Evolutionary conservation across 202 grass and related monocot genomes (phyloP).

Genomic region (Tripidium arundinaceum): DNA sequence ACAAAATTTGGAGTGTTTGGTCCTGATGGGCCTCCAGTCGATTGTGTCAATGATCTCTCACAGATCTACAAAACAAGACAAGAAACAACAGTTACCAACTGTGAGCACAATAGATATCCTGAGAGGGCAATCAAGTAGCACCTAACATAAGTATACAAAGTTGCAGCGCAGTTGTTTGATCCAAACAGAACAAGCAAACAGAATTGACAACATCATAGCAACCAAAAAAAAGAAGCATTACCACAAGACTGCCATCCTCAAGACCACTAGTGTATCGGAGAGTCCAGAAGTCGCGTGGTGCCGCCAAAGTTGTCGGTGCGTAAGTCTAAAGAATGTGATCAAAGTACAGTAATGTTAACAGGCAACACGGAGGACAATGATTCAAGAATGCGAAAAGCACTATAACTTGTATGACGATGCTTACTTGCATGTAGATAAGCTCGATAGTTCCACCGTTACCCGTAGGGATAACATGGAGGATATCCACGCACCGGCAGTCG

Average conservation of each 20-base stretch:
- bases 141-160: no score
- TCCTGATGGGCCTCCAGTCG: conserved; percentile 78
- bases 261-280: conserved; percentile 89
- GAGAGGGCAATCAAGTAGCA: no score
- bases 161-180: no score
- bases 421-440: conserved; percentile 98
- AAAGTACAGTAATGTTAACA: conserved; percentile 16
- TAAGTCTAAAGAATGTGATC: conserved; percentile 75
- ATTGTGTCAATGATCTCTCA: conserved; percentile 87
- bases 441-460: conserved; percentile 94
- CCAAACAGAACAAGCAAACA: no score
- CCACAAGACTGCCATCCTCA: conserved; percentile 99
- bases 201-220: conserved; percentile 15
- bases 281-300: conserved; percentile 86
- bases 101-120: not conserved
- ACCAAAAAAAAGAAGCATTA: conserved; percentile 48
- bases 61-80: conserved; percentile 67
- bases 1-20: conserved; percentile 69
- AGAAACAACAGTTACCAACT: not conserved
- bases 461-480: conserved; percentile 71
- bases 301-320: conserved; percentile 71
- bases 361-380: no score
- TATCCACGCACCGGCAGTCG: conserved; percentile 75
- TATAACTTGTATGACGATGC: conserved; percentile 4
- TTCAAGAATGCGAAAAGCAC: not conserved